Evolutionary conservation across 192 early-diverging fungal genomes (phyloP).

Genomic region (Backusella mclennaniae): DNA sequence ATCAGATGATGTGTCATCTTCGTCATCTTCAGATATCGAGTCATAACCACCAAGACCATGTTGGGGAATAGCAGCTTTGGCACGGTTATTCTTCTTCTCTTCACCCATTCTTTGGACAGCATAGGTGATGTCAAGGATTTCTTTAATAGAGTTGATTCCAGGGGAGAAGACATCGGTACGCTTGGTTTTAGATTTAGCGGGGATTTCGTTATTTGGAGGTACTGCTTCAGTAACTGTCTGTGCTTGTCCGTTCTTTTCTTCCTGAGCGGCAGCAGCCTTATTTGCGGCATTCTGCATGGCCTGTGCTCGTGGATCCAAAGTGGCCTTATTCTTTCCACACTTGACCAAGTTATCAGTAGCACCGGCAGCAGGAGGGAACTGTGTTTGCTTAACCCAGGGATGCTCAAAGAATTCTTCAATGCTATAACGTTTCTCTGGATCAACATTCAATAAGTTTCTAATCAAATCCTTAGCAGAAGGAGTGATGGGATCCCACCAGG

Average conservation of each 20-base stretch:
- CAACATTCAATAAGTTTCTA: slow-evolving; percentile 62
- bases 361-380: background rate
- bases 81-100: slow-evolving; percentile 40
- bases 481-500: slow-evolving; percentile 92
- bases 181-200: slow-evolving; percentile 32
- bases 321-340: background rate
- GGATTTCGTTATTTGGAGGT: background rate
- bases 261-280: background rate
- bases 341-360: background rate
- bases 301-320: background rate
- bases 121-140: slow-evolving; percentile 76
- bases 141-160: slow-evolving; percentile 58
- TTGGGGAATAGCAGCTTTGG: background rate
- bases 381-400: slow-evolving; percentile 58
- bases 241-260: background rate
- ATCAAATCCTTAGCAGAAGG: slow-evolving; percentile 72
- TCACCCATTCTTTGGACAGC: slow-evolving; percentile 77
- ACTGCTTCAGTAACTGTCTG: background rate
- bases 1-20: background rate
- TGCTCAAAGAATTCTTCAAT: slow-evolving; percentile 83
- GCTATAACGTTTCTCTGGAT: slow-evolving; percentile 70
- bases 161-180: slow-evolving; percentile 51
- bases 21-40: slow-evolving; percentile 5
- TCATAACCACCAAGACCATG: slow-evolving; percentile 12
- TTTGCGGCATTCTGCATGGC: slow-evolving; percentile 20